Percentiles rank a stretch among this genome's conserved stretches.
Evolutionary conservation across 371 early-diverging fungal species (phyloP).

Genomic region (Mucor velutinosus): DNA sequence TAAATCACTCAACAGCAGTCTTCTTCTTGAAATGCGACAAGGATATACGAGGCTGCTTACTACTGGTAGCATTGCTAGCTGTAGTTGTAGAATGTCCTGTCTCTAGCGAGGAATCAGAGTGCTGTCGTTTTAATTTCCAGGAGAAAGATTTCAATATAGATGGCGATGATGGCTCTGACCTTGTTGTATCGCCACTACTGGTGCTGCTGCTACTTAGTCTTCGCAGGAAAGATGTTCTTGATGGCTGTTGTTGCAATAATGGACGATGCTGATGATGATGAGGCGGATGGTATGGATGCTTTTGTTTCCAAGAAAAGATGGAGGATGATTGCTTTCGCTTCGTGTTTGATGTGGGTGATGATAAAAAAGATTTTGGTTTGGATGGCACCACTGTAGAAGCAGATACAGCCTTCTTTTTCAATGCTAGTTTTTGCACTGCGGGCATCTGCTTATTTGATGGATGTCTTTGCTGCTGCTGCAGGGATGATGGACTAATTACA

Average conservation of each 20-base stretch:
- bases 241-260: too few relatives aligned
- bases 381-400: neutral
- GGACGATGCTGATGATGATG: neutral
- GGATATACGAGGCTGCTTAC: neutral
- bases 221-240: conserved; percentile 4
- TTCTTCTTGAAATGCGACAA: neutral
- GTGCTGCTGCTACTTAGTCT: conserved; percentile 4
- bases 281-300: neutral
- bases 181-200: conserved; percentile 2
- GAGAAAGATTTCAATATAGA: conserved; percentile 12
- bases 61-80: neutral
- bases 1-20: neutral
- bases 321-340: neutral
- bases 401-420: neutral
- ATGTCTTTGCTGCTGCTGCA: neutral
- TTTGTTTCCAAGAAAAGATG: neutral
- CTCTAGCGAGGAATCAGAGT: neutral
- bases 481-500: neutral
- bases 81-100: neutral
- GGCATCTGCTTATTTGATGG: neutral
- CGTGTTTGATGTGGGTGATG: neutral
- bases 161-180: conserved; percentile 1
- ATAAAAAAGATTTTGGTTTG: neutral
- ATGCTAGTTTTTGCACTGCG: neutral
- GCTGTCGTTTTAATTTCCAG: conserved; percentile 8